These are phyloP conservation scores for Linnemannia exigua DNA, from an alignment of 192 early-diverging fungal species.

Conservation along the genomic window DNA sequence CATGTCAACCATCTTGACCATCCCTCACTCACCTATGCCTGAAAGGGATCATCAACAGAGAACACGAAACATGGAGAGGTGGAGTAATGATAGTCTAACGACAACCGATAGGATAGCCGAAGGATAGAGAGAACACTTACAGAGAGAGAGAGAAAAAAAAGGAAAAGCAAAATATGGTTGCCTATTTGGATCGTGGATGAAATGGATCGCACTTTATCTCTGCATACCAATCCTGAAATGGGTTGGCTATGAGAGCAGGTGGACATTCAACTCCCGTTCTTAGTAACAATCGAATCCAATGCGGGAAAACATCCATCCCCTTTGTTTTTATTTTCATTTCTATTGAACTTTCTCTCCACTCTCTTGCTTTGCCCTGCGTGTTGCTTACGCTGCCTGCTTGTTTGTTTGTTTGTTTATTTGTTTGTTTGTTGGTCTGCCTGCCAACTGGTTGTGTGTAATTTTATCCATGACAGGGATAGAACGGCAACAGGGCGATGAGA, in stretches of 20 bases:
- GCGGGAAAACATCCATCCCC: background rate
- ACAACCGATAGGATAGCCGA: too few species aligned
- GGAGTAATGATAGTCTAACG: too few species aligned
- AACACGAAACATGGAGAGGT: too few species aligned
- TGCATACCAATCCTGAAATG: background rate
- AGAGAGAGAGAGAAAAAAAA: background rate
- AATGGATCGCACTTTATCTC: background rate
- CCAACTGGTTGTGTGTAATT: background rate
- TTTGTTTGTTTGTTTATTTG: background rate
- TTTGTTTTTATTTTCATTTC: background rate
- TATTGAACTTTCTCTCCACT: background rate
- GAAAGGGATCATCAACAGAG: too few species aligned
- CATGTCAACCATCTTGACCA: too few species aligned
- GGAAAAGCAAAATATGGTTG: background rate
- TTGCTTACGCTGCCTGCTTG: background rate
- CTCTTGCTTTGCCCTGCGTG: background rate
- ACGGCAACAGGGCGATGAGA: too few species aligned
- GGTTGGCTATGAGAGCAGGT: background rate
- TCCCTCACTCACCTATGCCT: too few species aligned
- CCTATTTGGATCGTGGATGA: background rate
- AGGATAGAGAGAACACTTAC: background rate
- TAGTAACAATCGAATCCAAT: background rate
- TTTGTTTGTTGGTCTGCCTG: too few species aligned
- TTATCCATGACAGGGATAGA: background rate
- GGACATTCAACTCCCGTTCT: conserved; percentile 3